These are phyloP conservation scores for Hypericum perforatum DNA, from an alignment of 345 rosid species.

Conservation along the genomic window DNA sequence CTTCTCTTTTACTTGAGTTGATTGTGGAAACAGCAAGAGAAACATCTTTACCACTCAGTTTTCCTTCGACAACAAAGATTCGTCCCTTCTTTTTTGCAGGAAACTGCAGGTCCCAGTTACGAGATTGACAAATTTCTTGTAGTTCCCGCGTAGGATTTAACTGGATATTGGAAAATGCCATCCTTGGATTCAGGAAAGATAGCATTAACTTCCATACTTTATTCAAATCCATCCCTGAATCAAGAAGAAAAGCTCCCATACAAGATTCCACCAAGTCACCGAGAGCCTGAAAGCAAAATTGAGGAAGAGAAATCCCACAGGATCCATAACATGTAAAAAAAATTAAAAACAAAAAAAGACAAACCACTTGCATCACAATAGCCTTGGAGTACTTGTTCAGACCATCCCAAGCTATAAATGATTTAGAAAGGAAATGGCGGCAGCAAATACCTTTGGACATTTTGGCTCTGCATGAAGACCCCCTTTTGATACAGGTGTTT, in stretches of 20 bases:
- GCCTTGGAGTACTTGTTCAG: too few species aligned
- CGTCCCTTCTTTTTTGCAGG: slow-evolving; percentile 29
- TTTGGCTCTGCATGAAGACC: slow-evolving; percentile 47
- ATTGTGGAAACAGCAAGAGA: slow-evolving; percentile 28
- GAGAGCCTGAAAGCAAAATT: slow-evolving; percentile 50
- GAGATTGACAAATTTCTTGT: slow-evolving; percentile 60
- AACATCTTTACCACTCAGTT: slow-evolving; percentile 30
- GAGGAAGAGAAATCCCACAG: not conserved
- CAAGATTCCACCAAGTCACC: slow-evolving; percentile 88
- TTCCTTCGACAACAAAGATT: slow-evolving; percentile 36
- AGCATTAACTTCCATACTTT: slow-evolving; percentile 62
- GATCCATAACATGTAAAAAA: not conserved
- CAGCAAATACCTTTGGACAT: slow-evolving; percentile 64
- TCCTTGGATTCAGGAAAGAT: slow-evolving; percentile 52
- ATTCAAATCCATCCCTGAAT: slow-evolving; percentile 64
- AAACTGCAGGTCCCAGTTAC: slow-evolving; percentile 32
- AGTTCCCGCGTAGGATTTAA: slow-evolving; percentile 59
- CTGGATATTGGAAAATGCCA: slow-evolving; percentile 50
- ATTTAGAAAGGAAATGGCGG: not conserved
- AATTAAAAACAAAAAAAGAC: not conserved
- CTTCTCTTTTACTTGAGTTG: slow-evolving; percentile 49
- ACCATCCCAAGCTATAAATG: too few species aligned
- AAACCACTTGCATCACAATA: too few species aligned
- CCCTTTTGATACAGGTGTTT: slow-evolving; percentile 23
- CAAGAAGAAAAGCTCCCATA: slow-evolving; percentile 74